Evolutionary conservation across 768 basidiomycete species (phyloP), one percentile per base, ranked within the genome.

Genomic region (Rhodotorula toruloides): DNA sequence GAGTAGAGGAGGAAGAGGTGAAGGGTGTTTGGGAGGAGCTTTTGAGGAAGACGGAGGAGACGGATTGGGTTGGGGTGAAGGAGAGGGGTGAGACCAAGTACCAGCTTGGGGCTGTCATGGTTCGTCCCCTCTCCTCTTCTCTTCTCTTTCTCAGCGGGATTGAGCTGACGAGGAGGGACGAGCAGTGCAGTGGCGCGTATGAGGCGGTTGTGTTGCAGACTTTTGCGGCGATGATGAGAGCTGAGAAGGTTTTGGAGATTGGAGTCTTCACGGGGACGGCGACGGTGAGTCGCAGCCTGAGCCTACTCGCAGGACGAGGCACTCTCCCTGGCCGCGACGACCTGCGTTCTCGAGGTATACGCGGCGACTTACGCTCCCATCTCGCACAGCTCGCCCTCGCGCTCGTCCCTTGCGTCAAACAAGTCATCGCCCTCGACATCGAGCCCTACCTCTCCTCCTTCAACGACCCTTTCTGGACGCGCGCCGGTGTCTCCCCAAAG

Each of bases 351-450:
- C n/a, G n/a, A n/a, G n/a, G n/a, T n/a, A n/a, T n/a, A 32, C n/a
- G n/a, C n/a, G 2, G 44, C 10, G 12, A 8, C 22, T 13, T 25
- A 11, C 25, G 6, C 19, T 53, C 29, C 27, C n/a, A 46, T 22
- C 6, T 27, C 14, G 25, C 19, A 25, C 58, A 65, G 64, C 65
- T 71, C 54, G 79, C 79, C 32, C 74, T 76, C 32, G 79, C 78
- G 27, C 72, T 80, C 4, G 75, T 80, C 46, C 77, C 78, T 0
- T 77, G 77, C 67, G 77, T 80, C 60, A 76, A 80, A 60, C 78
- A 78, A 53, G 77, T 80, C 25, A 76, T 77, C 32, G 77, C 79
- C 22, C 78, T 80, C 66, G 77, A 77, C 44, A 54, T 71, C 58
- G 73, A 74, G 58, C 61, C 58, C 16, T 65, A 50, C 59, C 63